Conservation (phyloP, 495 filamentous ascomycete species). For the Xylaria acuta region DNA sequence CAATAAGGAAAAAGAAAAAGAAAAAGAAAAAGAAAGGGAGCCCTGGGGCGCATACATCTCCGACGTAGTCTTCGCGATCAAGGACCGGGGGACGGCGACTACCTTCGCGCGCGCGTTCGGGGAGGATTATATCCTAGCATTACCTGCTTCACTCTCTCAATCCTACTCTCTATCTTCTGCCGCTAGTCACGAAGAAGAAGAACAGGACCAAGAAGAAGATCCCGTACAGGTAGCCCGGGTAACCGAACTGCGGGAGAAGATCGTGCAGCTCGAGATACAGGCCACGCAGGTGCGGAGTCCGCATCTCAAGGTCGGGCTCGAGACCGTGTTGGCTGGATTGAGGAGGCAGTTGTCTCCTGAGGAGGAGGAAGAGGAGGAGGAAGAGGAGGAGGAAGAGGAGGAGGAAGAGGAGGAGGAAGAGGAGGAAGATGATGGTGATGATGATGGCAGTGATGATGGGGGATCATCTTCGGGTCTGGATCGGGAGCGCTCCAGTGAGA, state of each 20-base stretch:
- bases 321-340: conserved; percentile 37
- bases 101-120: conserved; percentile 55
- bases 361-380: not conserved
- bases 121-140: conserved; percentile 31
- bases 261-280: conserved; percentile 38
- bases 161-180: conserved; percentile 26
- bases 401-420: not conserved
- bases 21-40: conserved; percentile 23
- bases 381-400: not conserved
- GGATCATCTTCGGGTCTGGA: no score
- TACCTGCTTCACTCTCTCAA: not conserved
- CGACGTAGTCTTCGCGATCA: conserved; percentile 57
- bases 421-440: conserved; percentile 1
- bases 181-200: conserved; percentile 18
- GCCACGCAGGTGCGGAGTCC: conserved; percentile 37
- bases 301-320: conserved; percentile 37
- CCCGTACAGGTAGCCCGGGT: conserved; percentile 15
- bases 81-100: conserved; percentile 38
- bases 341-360: conserved; percentile 37
- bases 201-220: conserved; percentile 40
- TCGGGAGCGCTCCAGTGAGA: no score
- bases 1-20: not conserved
- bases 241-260: conserved; percentile 41
- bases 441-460: not conserved
- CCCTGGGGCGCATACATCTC: conserved; percentile 46